phyloP scores from a whole-genome alignment of 164 flowering plant genomes.

The Euptelea pleiosperma region DNA sequence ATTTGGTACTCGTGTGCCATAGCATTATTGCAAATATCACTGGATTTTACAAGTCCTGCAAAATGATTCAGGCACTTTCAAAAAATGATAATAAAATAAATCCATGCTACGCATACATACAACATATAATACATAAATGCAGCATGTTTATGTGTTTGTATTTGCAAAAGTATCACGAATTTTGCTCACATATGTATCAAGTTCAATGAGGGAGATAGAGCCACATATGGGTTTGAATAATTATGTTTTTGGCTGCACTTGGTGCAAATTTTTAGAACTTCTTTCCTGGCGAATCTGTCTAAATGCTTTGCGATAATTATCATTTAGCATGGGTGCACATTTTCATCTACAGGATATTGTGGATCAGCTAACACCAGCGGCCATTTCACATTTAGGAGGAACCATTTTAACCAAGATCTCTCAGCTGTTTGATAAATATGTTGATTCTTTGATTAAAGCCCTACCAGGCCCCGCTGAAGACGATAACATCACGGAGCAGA shows the following conservation, averaged over 20 bases:
- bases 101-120: too few species aligned
- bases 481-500: conserved; percentile 65
- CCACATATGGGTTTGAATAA: neutral
- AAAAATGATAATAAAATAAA: too few species aligned
- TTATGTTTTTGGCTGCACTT: neutral
- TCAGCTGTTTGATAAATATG: conserved; percentile 76
- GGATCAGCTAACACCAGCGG: conserved; percentile 66
- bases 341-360: conserved; percentile 62
- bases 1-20: too few species aligned
- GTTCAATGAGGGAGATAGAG: neutral
- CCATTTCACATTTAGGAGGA: conserved; percentile 73
- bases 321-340: neutral
- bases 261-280: neutral
- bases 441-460: conserved; percentile 65
- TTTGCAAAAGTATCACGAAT: neutral
- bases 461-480: conserved; percentile 83
- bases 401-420: conserved; percentile 56
- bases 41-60: too few species aligned
- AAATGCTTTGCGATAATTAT: neutral
- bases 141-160: too few species aligned
- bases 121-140: too few species aligned
- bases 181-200: neutral
- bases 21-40: too few species aligned
- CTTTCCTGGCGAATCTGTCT: neutral
- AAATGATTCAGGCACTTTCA: too few species aligned